These are phyloP conservation scores for Gnaphalium uliginosum DNA, from an alignment of 129 eudicot genomes.

Conservation along the genomic window DNA sequence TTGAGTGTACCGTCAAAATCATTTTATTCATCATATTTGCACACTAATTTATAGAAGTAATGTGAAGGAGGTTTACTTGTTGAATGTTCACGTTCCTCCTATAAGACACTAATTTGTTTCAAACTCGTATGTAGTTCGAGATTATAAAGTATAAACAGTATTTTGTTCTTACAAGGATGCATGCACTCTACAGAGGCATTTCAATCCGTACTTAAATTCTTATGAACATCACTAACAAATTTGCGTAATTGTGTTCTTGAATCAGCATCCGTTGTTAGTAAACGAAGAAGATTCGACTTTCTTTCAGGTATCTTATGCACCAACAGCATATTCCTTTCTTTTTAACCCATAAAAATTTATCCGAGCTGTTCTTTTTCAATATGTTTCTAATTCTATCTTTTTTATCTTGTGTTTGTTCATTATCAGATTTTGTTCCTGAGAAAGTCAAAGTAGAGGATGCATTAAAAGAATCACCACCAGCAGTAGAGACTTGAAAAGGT, in stretches of 20 bases:
- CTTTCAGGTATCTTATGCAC: slow-evolving; percentile 57
- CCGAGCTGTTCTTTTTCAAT: background rate
- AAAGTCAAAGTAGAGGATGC: slow-evolving; percentile 82
- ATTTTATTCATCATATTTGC: background rate
- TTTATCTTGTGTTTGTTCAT: background rate
- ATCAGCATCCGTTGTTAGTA: slow-evolving; percentile 69
- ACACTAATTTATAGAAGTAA: background rate
- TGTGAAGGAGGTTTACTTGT: too few species aligned
- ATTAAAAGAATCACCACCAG: slow-evolving; percentile 38
- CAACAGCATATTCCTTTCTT: background rate
- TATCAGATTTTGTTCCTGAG: slow-evolving; percentile 83
- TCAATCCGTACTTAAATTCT: background rate
- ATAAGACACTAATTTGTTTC: too few species aligned
- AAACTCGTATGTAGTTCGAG: too few species aligned
- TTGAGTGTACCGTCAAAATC: background rate
- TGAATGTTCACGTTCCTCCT: too few species aligned
- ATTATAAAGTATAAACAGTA: too few species aligned
- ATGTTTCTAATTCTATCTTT: background rate
- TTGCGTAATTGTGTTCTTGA: slow-evolving; percentile 19
- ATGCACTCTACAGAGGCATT: background rate
- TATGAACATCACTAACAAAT: background rate
- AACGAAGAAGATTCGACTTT: slow-evolving; percentile 61
- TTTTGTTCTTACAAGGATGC: background rate
- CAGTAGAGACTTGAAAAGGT: slow-evolving; percentile 40
- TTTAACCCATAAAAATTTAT: background rate